Percentiles rank a stretch among this genome's conserved stretches.
These are phyloP conservation scores for Parietichytrium sp. DNA, from an alignment of 108 stramenopile species.

Conservation along the genomic window DNA sequence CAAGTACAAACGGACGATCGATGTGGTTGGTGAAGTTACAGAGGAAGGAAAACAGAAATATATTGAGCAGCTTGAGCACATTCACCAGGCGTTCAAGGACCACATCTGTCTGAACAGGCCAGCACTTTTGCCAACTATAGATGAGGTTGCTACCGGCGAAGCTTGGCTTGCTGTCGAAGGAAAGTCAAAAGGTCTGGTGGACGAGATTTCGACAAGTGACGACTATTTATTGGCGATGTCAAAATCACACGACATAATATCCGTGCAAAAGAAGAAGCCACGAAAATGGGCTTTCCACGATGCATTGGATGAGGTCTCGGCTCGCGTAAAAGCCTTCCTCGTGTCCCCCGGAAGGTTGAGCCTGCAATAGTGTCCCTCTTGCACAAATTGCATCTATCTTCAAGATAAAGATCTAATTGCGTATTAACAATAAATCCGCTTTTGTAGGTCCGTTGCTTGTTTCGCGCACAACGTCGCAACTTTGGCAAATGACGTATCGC, in stretches of 20 bases:
- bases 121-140: not conserved
- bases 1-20: slow-evolving; percentile 45
- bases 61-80: slow-evolving; percentile 14
- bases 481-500: too few relatives aligned
- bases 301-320: too few relatives aligned
- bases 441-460: too few relatives aligned
- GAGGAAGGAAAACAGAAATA: slow-evolving; percentile 19
- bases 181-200: slow-evolving; percentile 33
- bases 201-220: not conserved
- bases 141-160: slow-evolving; percentile 39
- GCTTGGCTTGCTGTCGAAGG: slow-evolving; percentile 38
- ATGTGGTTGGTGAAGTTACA: not conserved
- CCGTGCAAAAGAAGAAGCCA: too few relatives aligned
- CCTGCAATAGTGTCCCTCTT: too few relatives aligned
- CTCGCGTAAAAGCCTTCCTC: too few relatives aligned
- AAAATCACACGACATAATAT: not conserved
- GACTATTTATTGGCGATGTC: not conserved
- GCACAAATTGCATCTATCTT: too few relatives aligned
- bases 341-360: too few relatives aligned
- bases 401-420: too few relatives aligned
- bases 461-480: too few relatives aligned
- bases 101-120: slow-evolving; percentile 24
- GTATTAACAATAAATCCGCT: too few relatives aligned
- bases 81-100: slow-evolving; percentile 39
- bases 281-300: too few relatives aligned